Percentiles rank a stretch among this genome's conserved stretches.
Evolutionary conservation across 192 early-diverging fungal genomes (phyloP).

Genomic region (Backusella australiensis): DNA sequence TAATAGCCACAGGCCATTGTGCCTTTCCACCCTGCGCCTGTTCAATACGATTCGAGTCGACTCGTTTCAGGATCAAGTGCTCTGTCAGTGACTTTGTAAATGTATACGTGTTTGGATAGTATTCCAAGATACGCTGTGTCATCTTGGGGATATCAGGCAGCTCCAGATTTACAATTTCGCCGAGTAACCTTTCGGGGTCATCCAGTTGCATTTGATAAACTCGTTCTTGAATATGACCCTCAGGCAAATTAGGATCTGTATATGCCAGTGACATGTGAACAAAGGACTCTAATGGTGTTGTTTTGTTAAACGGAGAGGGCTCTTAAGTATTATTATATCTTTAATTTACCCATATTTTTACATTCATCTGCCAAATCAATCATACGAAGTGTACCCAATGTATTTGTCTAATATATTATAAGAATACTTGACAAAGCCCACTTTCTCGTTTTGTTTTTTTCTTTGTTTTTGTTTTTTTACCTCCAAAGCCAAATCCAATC

Average conservation of each 20-base stretch:
- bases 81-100: conserved; percentile 53
- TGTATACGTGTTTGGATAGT: conserved; percentile 51
- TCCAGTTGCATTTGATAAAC: conserved; percentile 38
- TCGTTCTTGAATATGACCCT: conserved; percentile 35
- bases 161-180: conserved; percentile 34
- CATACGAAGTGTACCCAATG: conserved; percentile 37
- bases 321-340: no score
- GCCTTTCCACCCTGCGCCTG: conserved; percentile 36
- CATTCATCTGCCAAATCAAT: conserved; percentile 43
- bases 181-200: conserved; percentile 35
- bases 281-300: conserved; percentile 21
- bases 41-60: conserved; percentile 35
- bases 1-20: conserved; percentile 40
- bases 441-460: no score
- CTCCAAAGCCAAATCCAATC: conserved; percentile 48
- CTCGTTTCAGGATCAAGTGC: conserved; percentile 43
- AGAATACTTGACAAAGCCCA: no score
- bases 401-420: conserved; percentile 29
- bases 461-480: conserved; percentile 23
- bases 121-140: conserved; percentile 32
- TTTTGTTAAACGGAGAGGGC: no score
- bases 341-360: conserved; percentile 25
- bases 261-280: conserved; percentile 37
- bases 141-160: conserved; percentile 39
- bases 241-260: conserved; percentile 28